phyloP scores from a whole-genome alignment of 192 early-diverging fungal genomes.

The Coemansia sp. region DNA sequence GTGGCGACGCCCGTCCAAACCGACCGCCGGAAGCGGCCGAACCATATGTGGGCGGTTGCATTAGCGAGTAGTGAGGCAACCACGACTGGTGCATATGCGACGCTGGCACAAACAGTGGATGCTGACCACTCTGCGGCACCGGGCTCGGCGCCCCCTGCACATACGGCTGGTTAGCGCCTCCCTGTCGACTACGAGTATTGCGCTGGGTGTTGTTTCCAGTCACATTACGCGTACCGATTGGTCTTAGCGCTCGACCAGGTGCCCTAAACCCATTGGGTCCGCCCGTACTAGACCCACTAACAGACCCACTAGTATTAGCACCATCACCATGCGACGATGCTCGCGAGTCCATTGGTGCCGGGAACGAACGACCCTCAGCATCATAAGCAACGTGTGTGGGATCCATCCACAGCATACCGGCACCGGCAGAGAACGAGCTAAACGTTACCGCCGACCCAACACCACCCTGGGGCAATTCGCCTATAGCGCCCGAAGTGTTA shows the following conservation, averaged over 20 bases:
- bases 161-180: background rate
- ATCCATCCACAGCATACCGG: constrained; percentile 34
- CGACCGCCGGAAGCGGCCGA: background rate
- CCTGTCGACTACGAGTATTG: constrained; percentile 4
- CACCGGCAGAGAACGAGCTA: constrained; percentile 23
- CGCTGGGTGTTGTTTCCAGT: constrained; percentile 6
- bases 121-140: background rate
- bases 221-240: constrained; percentile 38
- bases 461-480: background rate
- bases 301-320: background rate
- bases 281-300: background rate
- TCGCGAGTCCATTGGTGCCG: constrained; percentile 1
- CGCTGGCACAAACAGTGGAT: background rate
- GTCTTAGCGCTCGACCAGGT: constrained; percentile 13
- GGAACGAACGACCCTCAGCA: background rate
- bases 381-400: background rate
- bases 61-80: constrained; percentile 13
- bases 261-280: background rate
- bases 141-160: background rate
- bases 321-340: constrained; percentile 20
- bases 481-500: background rate
- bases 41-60: constrained; percentile 5
- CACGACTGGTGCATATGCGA: constrained; percentile 10
- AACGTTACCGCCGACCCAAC: constrained; percentile 1
- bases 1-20: constrained; percentile 6